phyloP scores from a whole-genome alignment of 371 early-diverging fungal genomes.

The Lichtheimia corymbifera region DNA sequence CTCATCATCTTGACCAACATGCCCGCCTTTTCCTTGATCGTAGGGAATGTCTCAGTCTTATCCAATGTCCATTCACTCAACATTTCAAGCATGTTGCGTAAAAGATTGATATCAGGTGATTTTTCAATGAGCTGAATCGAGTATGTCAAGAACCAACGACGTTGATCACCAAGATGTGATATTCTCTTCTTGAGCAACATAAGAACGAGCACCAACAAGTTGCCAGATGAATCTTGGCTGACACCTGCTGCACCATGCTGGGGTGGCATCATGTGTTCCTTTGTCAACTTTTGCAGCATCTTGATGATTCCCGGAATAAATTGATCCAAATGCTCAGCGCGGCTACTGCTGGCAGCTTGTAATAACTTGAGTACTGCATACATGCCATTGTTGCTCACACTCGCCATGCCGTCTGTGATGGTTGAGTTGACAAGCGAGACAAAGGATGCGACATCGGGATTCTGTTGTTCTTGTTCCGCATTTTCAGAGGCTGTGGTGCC shows the following conservation, averaged over 20 bases:
- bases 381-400: slow-evolving; percentile 59
- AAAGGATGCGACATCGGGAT: slow-evolving; percentile 61
- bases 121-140: slow-evolving; percentile 84
- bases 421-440: slow-evolving; percentile 60
- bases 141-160: slow-evolving; percentile 83
- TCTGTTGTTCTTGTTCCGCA: slow-evolving; percentile 32
- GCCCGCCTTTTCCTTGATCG: slow-evolving; percentile 93
- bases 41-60: slow-evolving; percentile 85
- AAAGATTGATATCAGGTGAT: slow-evolving; percentile 70
- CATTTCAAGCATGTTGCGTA: slow-evolving; percentile 78
- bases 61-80: slow-evolving; percentile 88
- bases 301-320: slow-evolving; percentile 81
- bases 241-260: slow-evolving; percentile 18
- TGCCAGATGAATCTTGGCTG: slow-evolving; percentile 55
- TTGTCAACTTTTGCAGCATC: slow-evolving; percentile 79
- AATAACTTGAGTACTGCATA: slow-evolving; percentile 72
- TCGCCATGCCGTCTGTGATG: slow-evolving; percentile 68
- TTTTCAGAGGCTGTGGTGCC: slow-evolving; percentile 27
- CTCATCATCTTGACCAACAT: slow-evolving; percentile 89
- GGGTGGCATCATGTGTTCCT: slow-evolving; percentile 65
- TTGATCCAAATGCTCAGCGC: slow-evolving; percentile 69
- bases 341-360: slow-evolving; percentile 68
- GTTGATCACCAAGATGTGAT: slow-evolving; percentile 83
- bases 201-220: slow-evolving; percentile 68
- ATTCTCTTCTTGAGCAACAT: slow-evolving; percentile 78